These are phyloP conservation scores for Hypoxylon sp. DNA, from an alignment of 2,329 filamentous ascomycete species.

Conservation along the genomic window DNA sequence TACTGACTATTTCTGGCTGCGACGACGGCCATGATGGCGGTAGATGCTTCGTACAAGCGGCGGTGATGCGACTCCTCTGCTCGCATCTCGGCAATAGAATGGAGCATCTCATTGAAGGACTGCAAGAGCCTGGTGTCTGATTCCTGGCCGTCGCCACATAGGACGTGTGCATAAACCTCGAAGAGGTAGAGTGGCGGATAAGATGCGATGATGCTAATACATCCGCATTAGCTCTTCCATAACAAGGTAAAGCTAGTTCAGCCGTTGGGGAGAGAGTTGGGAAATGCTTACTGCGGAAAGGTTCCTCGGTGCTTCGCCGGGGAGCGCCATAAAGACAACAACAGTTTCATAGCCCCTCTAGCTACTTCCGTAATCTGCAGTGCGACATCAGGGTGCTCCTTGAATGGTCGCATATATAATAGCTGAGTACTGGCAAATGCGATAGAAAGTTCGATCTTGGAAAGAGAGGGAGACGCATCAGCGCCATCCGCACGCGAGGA, in stretches of 20 bases:
- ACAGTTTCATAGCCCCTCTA: slow-evolving; percentile 12
- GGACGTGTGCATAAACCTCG: slow-evolving; percentile 4
- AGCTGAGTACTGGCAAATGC: slow-evolving; percentile 10
- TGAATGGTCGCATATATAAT: slow-evolving; percentile 19
- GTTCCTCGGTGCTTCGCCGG: slow-evolving; percentile 3
- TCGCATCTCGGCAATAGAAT: slow-evolving; percentile 2
- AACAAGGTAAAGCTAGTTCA: not conserved
- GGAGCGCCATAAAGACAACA: slow-evolving; percentile 10
- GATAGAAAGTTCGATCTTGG: slow-evolving; percentile 5
- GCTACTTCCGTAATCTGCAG: slow-evolving; percentile 1
- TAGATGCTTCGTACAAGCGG: slow-evolving; percentile 8
- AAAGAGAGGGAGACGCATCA: not conserved
- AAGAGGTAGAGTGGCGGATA: slow-evolving; percentile 18
- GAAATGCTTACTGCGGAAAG: slow-evolving; percentile 20
- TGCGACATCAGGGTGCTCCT: slow-evolving; percentile 6
- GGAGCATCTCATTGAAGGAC: slow-evolving; percentile 18
- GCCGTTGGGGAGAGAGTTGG: not conserved
- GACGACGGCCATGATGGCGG: slow-evolving; percentile 6
- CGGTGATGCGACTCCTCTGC: slow-evolving; percentile 11
- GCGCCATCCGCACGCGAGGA: not conserved
- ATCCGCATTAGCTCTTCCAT: not conserved
- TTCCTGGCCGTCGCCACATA: slow-evolving; percentile 1
- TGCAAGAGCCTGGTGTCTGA: slow-evolving; percentile 9
- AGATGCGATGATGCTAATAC: slow-evolving; percentile 12
- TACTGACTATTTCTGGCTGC: not conserved